Base-by-base conservation (phyloP, 192 early-diverging fungal species). In the Kappamyces sp. region DNA sequence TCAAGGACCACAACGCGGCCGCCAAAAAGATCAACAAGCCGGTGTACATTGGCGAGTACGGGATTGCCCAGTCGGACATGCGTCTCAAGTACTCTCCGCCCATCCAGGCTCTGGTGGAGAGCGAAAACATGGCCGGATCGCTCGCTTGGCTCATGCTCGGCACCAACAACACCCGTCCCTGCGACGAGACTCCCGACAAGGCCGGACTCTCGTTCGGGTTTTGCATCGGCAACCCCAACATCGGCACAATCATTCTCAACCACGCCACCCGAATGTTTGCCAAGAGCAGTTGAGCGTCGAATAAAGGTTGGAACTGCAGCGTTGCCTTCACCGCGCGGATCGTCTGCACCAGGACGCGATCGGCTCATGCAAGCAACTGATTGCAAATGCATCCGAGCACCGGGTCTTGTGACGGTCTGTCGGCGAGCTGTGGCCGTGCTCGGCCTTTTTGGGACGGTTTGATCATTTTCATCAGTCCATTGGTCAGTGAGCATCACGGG, bases 21-120 rank as follows among this genome's bases (percentile, higher is more conserved):
- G 67, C 49, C 9, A 64, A 72, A 33, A 9, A 32, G 11, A 40
- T 72, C 7, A 57, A 57, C 30, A 72, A 72, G 47, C 70, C 70
- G 9, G 47, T 72, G 4, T 58, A 58, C 47, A 31, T 45, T 31
- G 55, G 55, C 31, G 55, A 58, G 45, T 58, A 36, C 14, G 55
- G 41, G 33, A 22, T 45, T 38, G 55, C 33, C 31, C 29, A 22
- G 30, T 22, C 53, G 4, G 53, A 55, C 6, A 15, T 32, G n/a
- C 4, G 53, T 43, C 41, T 29, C 29, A 55, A 5, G 15, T 29
- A 55, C 15, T 55, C 45, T 39, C 53, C 53, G 4, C 41, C 31
- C 7, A 39, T 55, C 5, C 53, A 55, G 45, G 45, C 41, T 11
- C 31, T 43, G 31, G 45, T 55, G 41, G 53, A 55, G 31, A 43